Evolutionary conservation across 164 flowering plant genomes (phyloP), one percentile per base, ranked within the genome.

Genomic region (Warburgia ugandensis): DNA sequence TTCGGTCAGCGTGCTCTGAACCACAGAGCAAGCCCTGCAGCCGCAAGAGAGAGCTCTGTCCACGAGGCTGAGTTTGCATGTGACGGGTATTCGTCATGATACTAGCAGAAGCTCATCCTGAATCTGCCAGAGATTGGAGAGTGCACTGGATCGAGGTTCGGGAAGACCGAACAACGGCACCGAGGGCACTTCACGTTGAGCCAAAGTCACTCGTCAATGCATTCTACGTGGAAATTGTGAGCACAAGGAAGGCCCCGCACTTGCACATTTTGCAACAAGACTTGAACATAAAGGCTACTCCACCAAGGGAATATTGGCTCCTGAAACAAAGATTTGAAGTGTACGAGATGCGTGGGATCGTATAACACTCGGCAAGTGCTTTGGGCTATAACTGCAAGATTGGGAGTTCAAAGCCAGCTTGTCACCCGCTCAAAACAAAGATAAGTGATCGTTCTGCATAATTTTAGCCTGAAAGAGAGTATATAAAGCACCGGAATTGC

Each of bases 231-330:
- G 68, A 94, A 89, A 67, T 94, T 89, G 67, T 94, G 99, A 27
- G 99, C 97, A 75, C 99, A 94, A 38, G 99, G 99, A 33, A 94
- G 83, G 22, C 99, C 99, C 28, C 97, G 87, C 54, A 94, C 97
- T 97, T 94, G 79, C 74, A 4, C 29, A 52, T 1, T 14, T 50
- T 28, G 12, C 12, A 31, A 16, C 21, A n/a, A n/a, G n/a, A n/a
- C n/a, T n/a, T n/a, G n/a, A n/a, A n/a, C n/a, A n/a, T n/a, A n/a
- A n/a, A n/a, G n/a, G n/a, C n/a, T n/a, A n/a, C n/a, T n/a, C n/a
- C n/a, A n/a, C n/a, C n/a, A n/a, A n/a, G n/a, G n/a, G n/a, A n/a
- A n/a, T n/a, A n/a, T n/a, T n/a, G n/a, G n/a, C n/a, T n/a, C n/a
- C n/a, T n/a, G n/a, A n/a, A n/a, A n/a, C n/a, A n/a, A n/a, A n/a